These are phyloP conservation scores for Stylonectria norvegica DNA, from an alignment of 2,329 filamentous ascomycete species.

Conservation along the genomic window DNA sequence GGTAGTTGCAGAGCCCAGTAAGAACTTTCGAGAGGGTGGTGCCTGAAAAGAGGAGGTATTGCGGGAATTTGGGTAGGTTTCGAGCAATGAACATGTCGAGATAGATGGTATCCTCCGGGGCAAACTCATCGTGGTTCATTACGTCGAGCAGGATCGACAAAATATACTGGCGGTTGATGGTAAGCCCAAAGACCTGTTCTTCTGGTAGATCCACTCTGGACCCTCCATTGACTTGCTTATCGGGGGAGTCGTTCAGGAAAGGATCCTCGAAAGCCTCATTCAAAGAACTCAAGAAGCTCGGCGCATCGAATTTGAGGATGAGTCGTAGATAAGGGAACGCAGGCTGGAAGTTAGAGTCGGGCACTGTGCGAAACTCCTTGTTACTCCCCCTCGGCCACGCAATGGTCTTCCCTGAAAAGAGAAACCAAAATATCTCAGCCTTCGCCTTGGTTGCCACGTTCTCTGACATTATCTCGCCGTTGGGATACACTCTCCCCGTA, in stretches of 20 bases:
- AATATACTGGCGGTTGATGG: slow-evolving; percentile 87
- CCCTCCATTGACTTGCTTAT: slow-evolving; percentile 55
- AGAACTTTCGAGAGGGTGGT: slow-evolving; percentile 80
- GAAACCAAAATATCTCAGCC: slow-evolving; percentile 83
- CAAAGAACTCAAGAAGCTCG: slow-evolving; percentile 89
- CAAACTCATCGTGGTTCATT: slow-evolving; percentile 76
- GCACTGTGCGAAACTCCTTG: slow-evolving; percentile 59
- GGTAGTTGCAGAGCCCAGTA: slow-evolving; percentile 78
- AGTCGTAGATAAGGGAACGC: slow-evolving; percentile 82
- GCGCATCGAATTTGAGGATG: slow-evolving; percentile 82
- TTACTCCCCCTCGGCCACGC: slow-evolving; percentile 67
- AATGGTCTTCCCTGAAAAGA: slow-evolving; percentile 81
- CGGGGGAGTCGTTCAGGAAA: slow-evolving; percentile 79
- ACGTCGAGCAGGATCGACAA: slow-evolving; percentile 87
- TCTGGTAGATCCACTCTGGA: slow-evolving; percentile 53
- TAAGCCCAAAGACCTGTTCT: slow-evolving; percentile 65
- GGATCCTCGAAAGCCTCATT: slow-evolving; percentile 97
- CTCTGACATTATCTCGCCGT: slow-evolving; percentile 70
- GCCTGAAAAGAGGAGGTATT: slow-evolving; percentile 88
- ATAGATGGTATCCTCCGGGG: slow-evolving; percentile 80
- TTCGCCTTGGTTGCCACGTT: slow-evolving; percentile 74
- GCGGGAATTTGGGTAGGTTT: slow-evolving; percentile 93
- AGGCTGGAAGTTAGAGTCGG: slow-evolving; percentile 57
- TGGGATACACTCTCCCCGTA: slow-evolving; percentile 89
- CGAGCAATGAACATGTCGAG: slow-evolving; percentile 98